Evolutionary conservation across 306 rosid genomes (phyloP), one percentile per base, ranked within the genome.

Genomic region (Bauhinia variegata): DNA sequence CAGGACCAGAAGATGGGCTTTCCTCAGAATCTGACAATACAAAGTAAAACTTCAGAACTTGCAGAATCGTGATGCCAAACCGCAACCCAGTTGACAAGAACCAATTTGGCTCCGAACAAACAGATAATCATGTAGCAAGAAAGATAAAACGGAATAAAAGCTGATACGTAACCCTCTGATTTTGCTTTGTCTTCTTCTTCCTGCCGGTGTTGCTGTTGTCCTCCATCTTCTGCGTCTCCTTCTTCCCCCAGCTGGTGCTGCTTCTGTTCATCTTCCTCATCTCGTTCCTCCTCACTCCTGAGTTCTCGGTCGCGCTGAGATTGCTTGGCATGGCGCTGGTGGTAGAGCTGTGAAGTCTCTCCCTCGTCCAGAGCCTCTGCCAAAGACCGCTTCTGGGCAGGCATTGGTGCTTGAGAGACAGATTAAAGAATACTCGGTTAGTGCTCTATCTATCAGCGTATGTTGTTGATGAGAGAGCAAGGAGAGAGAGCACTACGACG

Each of bases 351-450:
- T 6, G 80, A 51, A 57, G 80, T 19, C 71, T 83, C 91, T 10
- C 77, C 92, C n/a, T 81, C 87, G 60, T 71, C 55, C 43, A 63
- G 72, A 56, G 57, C 69, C 32, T 77, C 91, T 0, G 92, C 68
- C 46, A 72, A 44, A 11, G 91, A 79, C 16, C 95, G 98, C 86
- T 92, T 92, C 81, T 92, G 98, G 12, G 95, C 91, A 69, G 98
- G 98, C 98, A 92, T 92, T 87, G 88, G 41, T 79, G 71, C 51
- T 54, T 16, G 39, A 32, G 48, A 58, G 41, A 73, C 39, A 54
- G 41, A 42, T 60, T 68, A 53, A 47, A 53, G 41, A 65, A 51
- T 56, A 47, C 34, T 43, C 33, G 28, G 38, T 36, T 42, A 14
- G 58, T 37, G 33, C 58, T 57, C 69, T 58, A 14, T 62, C 17